A percentile compares a stretch with the other conserved stretches of the same genome.
Evolutionary conservation across 1,284 basidiomycete genomes (phyloP).

Genomic region (Ceratorhiza oryzae-sativae): DNA sequence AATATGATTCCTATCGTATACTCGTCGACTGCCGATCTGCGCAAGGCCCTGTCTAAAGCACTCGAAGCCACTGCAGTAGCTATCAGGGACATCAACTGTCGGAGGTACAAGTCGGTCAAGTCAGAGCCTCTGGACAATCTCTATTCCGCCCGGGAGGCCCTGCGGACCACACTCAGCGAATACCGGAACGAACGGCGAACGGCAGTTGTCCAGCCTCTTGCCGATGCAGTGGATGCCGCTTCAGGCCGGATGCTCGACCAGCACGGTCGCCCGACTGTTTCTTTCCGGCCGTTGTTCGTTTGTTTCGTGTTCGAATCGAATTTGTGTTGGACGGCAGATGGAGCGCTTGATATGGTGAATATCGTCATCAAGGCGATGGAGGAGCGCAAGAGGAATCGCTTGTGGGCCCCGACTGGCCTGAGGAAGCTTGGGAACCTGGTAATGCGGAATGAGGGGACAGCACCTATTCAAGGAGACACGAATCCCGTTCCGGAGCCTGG

Average conservation of each 20-base stretch:
- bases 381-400: conserved; percentile 53
- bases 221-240: conserved; percentile 49
- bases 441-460: conserved; percentile 46
- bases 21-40: conserved; percentile 55
- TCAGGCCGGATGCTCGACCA: conserved; percentile 48
- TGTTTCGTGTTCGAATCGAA: conserved; percentile 59
- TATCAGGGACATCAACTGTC: conserved; percentile 58
- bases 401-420: conserved; percentile 63
- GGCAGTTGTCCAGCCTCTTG: conserved; percentile 59
- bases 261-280: conserved; percentile 41
- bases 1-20: conserved; percentile 61
- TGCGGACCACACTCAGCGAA: conserved; percentile 52
- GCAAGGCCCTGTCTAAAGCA: conserved; percentile 52
- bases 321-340: conserved; percentile 55
- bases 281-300: conserved; percentile 56
- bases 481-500: conserved; percentile 46
- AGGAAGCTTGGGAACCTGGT: conserved; percentile 55
- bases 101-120: conserved; percentile 54
- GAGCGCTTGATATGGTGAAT: conserved; percentile 57
- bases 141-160: conserved; percentile 52
- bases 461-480: conserved; percentile 53
- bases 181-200: conserved; percentile 56
- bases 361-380: conserved; percentile 54
- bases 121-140: conserved; percentile 51
- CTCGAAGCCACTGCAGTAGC: conserved; percentile 52